Percentiles rank a stretch among this genome's conserved stretches.
These are phyloP conservation scores for Plasmodiophora brassicae DNA, from an alignment of 208 protist species.

Conservation along the genomic window DNA sequence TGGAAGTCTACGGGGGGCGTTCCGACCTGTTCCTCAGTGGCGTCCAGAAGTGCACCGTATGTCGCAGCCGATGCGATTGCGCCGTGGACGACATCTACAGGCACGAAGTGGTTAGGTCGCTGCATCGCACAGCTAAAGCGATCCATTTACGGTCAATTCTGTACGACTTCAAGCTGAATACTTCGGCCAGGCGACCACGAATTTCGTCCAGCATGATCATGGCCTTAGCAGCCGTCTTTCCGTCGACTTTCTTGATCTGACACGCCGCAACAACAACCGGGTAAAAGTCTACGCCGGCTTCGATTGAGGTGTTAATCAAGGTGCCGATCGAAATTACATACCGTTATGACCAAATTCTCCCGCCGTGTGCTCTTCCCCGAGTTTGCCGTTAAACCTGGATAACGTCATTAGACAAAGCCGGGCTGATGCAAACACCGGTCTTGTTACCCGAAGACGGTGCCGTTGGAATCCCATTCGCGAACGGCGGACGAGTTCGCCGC, in stretches of 20 bases:
- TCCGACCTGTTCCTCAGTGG: conserved; percentile 31
- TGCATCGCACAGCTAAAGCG: neutral
- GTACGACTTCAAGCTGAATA: conserved; percentile 42
- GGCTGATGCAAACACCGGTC: neutral
- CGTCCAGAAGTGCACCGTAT: conserved; percentile 36
- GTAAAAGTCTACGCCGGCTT: conserved; percentile 26
- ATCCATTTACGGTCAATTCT: conserved; percentile 39
- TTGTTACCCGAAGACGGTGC: conserved; percentile 37
- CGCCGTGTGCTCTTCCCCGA: conserved; percentile 20
- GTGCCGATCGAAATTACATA: neutral
- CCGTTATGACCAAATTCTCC: conserved; percentile 46
- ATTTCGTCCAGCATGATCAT: conserved; percentile 43
- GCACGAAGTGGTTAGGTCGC: neutral
- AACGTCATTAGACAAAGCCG: neutral
- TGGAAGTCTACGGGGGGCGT: neutral
- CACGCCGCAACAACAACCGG: conserved; percentile 35
- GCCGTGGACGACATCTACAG: conserved; percentile 33
- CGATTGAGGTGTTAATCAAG: neutral
- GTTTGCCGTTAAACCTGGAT: neutral
- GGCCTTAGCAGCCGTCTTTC: conserved; percentile 14
- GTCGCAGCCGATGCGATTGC: conserved; percentile 38
- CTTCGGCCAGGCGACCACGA: conserved; percentile 40
- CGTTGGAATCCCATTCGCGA: conserved; percentile 44
- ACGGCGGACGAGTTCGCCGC: conserved; percentile 31
- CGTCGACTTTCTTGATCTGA: conserved; percentile 35